A percentile compares a stretch with the other conserved stretches of the same genome.
Evolutionary conservation across 148 eudicot species (phyloP).

Genomic region (Cornus kousa): DNA sequence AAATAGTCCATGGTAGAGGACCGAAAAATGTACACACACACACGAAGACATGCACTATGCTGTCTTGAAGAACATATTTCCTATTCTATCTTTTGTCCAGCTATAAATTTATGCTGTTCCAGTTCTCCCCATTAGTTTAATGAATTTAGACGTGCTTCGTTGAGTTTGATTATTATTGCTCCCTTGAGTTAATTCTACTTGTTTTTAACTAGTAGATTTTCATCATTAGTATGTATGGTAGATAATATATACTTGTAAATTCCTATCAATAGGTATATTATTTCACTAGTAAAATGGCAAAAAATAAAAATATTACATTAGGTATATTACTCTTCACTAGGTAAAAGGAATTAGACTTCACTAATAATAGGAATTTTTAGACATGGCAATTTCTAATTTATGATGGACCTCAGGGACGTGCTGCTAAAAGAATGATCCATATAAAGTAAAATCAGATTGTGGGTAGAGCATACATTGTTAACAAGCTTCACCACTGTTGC

Average conservation of each 20-base stretch:
- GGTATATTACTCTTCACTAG: too few relatives aligned
- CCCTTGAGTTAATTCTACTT: neutral
- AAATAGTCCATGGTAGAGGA: too few relatives aligned
- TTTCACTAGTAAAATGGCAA: too few relatives aligned
- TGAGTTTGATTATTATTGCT: neutral
- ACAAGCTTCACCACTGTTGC: constrained; percentile 68
- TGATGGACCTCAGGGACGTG: neutral
- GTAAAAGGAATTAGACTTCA: too few relatives aligned
- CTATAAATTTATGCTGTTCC: neutral
- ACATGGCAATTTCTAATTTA: too few relatives aligned
- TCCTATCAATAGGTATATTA: too few relatives aligned
- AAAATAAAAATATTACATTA: too few relatives aligned
- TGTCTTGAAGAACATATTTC: neutral
- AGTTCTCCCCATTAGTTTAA: too few relatives aligned
- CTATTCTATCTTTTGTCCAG: neutral
- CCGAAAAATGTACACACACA: neutral
- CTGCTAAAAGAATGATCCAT: neutral
- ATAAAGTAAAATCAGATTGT: neutral
- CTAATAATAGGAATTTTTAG: too few relatives aligned
- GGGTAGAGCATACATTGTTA: constrained; percentile 52
- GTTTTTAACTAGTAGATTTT: neutral
- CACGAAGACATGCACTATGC: too few relatives aligned
- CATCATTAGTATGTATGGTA: neutral
- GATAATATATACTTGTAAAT: neutral
- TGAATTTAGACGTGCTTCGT: neutral